Base-by-base conservation (phyloP, 371 early-diverging fungal species). In the Nematocida ausubeli region DNA sequence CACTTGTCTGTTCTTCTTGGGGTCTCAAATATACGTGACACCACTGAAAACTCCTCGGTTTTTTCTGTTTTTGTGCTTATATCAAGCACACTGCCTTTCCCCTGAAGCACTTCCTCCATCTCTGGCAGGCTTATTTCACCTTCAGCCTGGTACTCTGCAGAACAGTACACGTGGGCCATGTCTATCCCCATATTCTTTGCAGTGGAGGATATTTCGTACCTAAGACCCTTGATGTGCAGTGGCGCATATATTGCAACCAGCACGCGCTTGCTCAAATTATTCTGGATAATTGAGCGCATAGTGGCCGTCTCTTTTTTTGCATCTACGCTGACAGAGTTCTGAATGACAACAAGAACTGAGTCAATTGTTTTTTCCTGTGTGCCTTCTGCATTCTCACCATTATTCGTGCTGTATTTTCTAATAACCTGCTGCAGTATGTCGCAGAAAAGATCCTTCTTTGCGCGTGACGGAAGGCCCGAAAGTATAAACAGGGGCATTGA, bases 221-320 rank as follows among this genome's bases (percentile, higher is more conserved):
- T 14, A 37, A 75, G 56, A 30, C 78, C 63, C 55, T 75, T 75
- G 9, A 75, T 75, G 66, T 75, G 78, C 56, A 75, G 68, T 19
- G 78, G 78, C 7, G 78, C 78, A 55, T 66, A 75, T 7, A 75
- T 32, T n/a, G 26, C 30, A 3, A 75, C 52, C 0, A 66, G 52
- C 24, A 56, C 42, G 14, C 47, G 37, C 28, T 26, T 64, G 30
- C 51, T 42, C 5, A 75, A 66, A n/a, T 39, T 64, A 54, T 75
- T 75, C 40, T 51, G 56, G 0, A 75, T 49, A 64, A 64, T 30
- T 22, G 78, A 40, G 32, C 50, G 32, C 26, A 75, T 19, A 26
- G 14, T 55, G 42, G 67, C 26, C 14, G 63, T 40, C 55, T 75
- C 78, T 40, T 75, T 66, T 24, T 39, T 39, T 32, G 52, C 42